phyloP scores from a whole-genome alignment of 2,329 filamentous ascomycete genomes.

The Emergomyces africanus region DNA sequence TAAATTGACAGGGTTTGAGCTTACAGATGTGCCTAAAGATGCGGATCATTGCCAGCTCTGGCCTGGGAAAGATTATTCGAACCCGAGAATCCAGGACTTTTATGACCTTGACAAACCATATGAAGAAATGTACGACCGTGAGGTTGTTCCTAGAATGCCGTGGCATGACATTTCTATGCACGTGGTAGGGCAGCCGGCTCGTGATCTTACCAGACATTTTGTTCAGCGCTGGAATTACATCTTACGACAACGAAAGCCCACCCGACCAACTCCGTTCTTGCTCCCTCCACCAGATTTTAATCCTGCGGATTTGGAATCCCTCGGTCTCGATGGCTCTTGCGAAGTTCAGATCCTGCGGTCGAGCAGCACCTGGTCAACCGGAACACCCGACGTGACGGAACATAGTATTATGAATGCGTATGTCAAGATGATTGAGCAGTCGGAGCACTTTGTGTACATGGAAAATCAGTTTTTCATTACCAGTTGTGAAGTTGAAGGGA shows the following conservation, averaged over 20 bases:
- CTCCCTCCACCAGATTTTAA: slow-evolving; percentile 89
- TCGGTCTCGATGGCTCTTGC: slow-evolving; percentile 86
- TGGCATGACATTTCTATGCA: slow-evolving; percentile 97
- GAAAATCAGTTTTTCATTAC: slow-evolving; percentile 94
- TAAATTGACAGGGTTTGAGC: slow-evolving; percentile 66
- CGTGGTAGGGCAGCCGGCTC: slow-evolving; percentile 71
- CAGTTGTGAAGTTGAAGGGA: slow-evolving; percentile 70
- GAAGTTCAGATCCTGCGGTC: slow-evolving; percentile 94
- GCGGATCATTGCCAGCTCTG: slow-evolving; percentile 93
- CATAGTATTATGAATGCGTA: slow-evolving; percentile 87
- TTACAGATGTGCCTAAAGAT: slow-evolving; percentile 49
- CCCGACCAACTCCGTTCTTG: slow-evolving; percentile 82
- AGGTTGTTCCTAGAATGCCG: slow-evolving; percentile 88
- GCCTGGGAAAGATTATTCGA: slow-evolving; percentile 96
- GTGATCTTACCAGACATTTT: slow-evolving; percentile 94
- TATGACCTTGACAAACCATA: slow-evolving; percentile 85
- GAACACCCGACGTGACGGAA: slow-evolving; percentile 41
- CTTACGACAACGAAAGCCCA: slow-evolving; percentile 81
- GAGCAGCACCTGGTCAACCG: slow-evolving; percentile 55
- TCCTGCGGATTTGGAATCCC: slow-evolving; percentile 66
- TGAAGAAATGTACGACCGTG: slow-evolving; percentile 84
- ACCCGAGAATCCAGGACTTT: slow-evolving; percentile 94
- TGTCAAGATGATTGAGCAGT: slow-evolving; percentile 64
- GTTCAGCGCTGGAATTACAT: slow-evolving; percentile 94
- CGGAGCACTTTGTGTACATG: slow-evolving; percentile 85